Evolutionary conservation across 768 basidiomycete species (phyloP).

Genomic region (Porphyrellus cyaneotinctus): DNA sequence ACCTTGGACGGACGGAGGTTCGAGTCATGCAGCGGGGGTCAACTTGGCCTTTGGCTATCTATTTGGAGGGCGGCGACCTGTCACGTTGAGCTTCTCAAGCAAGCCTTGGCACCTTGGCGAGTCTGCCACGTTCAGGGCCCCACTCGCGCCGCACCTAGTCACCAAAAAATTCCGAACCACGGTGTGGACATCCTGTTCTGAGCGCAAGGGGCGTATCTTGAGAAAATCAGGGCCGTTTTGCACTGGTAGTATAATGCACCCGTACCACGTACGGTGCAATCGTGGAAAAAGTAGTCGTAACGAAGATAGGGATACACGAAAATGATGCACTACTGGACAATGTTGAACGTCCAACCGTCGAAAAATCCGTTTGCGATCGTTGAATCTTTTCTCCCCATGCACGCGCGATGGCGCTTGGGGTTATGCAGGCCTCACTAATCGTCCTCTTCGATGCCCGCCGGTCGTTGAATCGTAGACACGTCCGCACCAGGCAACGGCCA

Average conservation of each 20-base stretch:
- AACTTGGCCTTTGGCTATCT: too few species aligned
- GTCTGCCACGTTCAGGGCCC: too few species aligned
- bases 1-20: too few species aligned
- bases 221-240: neutral
- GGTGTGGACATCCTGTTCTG: too few species aligned
- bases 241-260: neutral
- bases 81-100: too few species aligned
- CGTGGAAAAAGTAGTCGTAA: neutral
- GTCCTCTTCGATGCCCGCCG: conserved; percentile 61
- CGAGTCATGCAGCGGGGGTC: too few species aligned
- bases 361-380: conserved; percentile 38
- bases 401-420: neutral
- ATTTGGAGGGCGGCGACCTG: too few species aligned
- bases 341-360: conserved; percentile 33
- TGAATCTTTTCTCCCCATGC: conserved; percentile 48
- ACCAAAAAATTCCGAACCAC: too few species aligned
- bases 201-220: too few species aligned
- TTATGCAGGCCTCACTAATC: conserved; percentile 19
- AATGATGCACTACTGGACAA: conserved; percentile 11
- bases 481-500: conserved; percentile 94
- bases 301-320: conserved; percentile 2
- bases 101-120: too few species aligned
- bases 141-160: too few species aligned
- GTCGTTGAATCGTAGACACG: conserved; percentile 43
- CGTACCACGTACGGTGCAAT: neutral